Conservation (phyloP, 169 alveolate genomes). For the Eimeria sp. region DNA sequence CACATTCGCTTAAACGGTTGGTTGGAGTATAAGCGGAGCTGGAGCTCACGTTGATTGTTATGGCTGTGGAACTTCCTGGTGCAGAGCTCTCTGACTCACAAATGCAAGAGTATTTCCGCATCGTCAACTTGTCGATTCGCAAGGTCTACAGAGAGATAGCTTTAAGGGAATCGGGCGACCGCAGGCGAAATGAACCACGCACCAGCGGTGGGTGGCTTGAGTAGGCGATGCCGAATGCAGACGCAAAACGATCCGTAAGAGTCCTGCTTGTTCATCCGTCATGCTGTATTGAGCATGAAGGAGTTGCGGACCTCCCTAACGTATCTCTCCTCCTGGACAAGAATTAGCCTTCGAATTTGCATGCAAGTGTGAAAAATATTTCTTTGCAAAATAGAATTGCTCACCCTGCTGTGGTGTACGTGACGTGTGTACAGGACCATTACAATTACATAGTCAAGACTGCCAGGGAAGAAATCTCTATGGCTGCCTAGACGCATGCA, state of each 20-base stretch:
- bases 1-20: not conserved
- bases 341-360: not conserved
- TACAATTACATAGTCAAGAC: not conserved
- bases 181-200: conserved; percentile 73
- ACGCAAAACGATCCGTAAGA: conserved; percentile 60
- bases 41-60: not conserved
- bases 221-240: conserved; percentile 52
- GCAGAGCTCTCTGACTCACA: conserved; percentile 69
- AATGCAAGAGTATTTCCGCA: conserved; percentile 82
- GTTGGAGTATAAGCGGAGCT: not conserved
- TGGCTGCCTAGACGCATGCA: not conserved
- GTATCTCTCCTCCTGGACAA: not conserved
- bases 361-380: not conserved
- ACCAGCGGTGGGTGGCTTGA: conserved; percentile 80
- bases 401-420: not conserved
- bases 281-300: not conserved
- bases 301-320: not conserved
- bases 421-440: not conserved
- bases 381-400: not conserved
- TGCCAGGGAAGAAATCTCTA: not conserved
- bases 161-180: conserved; percentile 69
- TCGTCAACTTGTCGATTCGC: conserved; percentile 80
- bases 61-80: not conserved
- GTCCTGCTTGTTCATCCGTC: not conserved
- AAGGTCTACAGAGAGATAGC: conserved; percentile 82